phyloP scores from a whole-genome alignment of 2,329 filamentous ascomycete genomes.

The Diaporthe ilicicola region DNA sequence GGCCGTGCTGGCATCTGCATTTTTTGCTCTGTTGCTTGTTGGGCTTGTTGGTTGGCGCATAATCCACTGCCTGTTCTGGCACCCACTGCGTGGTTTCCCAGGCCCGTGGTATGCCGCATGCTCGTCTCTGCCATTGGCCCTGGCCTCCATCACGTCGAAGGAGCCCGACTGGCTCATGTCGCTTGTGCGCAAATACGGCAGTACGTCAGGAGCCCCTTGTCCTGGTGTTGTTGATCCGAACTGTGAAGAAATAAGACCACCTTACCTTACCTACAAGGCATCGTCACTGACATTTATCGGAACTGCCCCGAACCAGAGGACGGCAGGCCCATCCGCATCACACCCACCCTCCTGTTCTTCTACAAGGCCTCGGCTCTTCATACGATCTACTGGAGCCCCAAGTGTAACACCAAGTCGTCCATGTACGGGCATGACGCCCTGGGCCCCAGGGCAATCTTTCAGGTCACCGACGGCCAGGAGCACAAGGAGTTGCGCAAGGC shows the following conservation, averaged over 20 bases:
- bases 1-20: not conserved
- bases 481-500: constrained; percentile 47
- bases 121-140: constrained; percentile 35
- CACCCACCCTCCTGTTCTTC: constrained; percentile 48
- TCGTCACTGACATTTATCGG: constrained; percentile 28
- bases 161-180: constrained; percentile 38
- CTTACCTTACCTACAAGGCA: not conserved
- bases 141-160: constrained; percentile 34
- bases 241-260: not conserved
- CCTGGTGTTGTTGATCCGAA: not conserved
- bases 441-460: constrained; percentile 46
- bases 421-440: constrained; percentile 47
- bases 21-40: not conserved
- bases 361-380: constrained; percentile 45
- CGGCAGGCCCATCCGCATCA: constrained; percentile 45
- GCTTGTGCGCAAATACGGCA: constrained; percentile 37
- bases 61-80: constrained; percentile 37
- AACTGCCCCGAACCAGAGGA: constrained; percentile 29
- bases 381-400: constrained; percentile 50
- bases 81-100: constrained; percentile 37
- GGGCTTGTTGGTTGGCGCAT: not conserved
- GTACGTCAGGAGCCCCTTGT: constrained; percentile 11
- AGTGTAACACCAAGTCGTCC: constrained; percentile 45
- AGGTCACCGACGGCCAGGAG: constrained; percentile 41
- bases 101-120: constrained; percentile 38